A percentile compares a stretch with the other conserved stretches of the same genome.
Conservation (phyloP, 257 asterid species). For the Echites panduratus region DNA sequence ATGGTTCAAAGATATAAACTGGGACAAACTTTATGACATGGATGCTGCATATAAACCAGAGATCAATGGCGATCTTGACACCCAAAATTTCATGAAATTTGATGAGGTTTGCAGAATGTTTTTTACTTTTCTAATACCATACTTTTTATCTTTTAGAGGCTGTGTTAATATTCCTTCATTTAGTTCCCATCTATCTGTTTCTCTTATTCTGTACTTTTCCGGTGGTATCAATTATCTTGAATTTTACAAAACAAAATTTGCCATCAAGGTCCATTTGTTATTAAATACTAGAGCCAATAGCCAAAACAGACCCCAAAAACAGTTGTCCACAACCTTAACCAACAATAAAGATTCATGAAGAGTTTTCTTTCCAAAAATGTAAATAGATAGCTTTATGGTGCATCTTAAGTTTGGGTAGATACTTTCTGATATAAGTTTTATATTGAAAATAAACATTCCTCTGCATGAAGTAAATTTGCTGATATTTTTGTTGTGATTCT, state of each 20-base stretch:
- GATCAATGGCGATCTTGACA: constrained; percentile 76
- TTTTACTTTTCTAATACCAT: neutral
- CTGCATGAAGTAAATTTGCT: neutral
- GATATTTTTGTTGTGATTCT: neutral
- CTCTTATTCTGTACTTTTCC: neutral
- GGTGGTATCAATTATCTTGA: neutral
- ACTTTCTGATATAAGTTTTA: neutral
- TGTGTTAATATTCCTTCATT: neutral
- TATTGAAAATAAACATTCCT: neutral
- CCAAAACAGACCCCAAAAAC: neutral
- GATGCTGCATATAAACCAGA: constrained; percentile 86
- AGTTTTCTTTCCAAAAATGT: neutral
- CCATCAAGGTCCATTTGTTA: neutral
- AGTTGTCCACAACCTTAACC: neutral
- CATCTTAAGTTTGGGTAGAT: neutral
- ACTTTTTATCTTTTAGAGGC: neutral
- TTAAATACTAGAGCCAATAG: neutral
- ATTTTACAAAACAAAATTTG: neutral
- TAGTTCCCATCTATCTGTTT: neutral
- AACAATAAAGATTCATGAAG: neutral
- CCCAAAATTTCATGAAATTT: constrained; percentile 67
- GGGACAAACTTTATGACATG: constrained; percentile 70
- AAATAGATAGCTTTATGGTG: neutral
- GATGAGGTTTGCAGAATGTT: constrained; percentile 52
- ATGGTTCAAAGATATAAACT: constrained; percentile 67